Conservation (phyloP, 441 rosid species). For the Adansonia rubrostipa region DNA sequence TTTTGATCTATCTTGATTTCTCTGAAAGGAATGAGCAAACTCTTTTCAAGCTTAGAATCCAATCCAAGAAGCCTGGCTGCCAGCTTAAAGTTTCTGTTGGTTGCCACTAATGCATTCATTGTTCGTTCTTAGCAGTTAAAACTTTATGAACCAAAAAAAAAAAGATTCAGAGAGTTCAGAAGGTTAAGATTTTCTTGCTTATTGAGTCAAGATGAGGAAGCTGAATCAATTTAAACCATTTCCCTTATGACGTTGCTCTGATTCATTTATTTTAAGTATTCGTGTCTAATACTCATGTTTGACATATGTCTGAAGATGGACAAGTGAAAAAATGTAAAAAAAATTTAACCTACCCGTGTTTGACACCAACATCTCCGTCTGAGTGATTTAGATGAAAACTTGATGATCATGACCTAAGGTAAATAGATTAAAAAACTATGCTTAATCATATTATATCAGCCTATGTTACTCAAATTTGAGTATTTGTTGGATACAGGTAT, state of each 20-base stretch:
- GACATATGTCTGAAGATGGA: no score
- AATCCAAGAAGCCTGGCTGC: slow-evolving; percentile 79
- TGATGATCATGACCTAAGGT: background rate
- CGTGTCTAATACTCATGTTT: no score
- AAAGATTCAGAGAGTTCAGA: background rate
- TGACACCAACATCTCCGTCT: no score
- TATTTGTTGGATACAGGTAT: no score
- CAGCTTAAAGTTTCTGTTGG: slow-evolving; percentile 81
- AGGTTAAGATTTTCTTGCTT: background rate
- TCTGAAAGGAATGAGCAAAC: slow-evolving; percentile 82
- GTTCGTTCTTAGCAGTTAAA: slow-evolving; percentile 22
- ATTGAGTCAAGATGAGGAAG: background rate
- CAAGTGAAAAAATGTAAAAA: no score
- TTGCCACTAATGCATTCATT: slow-evolving; percentile 87
- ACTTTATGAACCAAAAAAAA: slow-evolving; percentile 27
- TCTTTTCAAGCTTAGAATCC: slow-evolving; percentile 87
- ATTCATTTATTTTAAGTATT: no score
- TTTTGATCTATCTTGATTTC: slow-evolving; percentile 64
- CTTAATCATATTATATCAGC: background rate
- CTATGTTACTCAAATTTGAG: no score
- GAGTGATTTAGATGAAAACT: background rate
- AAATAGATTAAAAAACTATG: background rate
- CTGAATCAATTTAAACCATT: slow-evolving; percentile 24
- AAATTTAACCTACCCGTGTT: no score
- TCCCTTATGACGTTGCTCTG: background rate